Evolutionary conservation across 83 land plant species (phyloP).

Genomic region (Larix sibirica): DNA sequence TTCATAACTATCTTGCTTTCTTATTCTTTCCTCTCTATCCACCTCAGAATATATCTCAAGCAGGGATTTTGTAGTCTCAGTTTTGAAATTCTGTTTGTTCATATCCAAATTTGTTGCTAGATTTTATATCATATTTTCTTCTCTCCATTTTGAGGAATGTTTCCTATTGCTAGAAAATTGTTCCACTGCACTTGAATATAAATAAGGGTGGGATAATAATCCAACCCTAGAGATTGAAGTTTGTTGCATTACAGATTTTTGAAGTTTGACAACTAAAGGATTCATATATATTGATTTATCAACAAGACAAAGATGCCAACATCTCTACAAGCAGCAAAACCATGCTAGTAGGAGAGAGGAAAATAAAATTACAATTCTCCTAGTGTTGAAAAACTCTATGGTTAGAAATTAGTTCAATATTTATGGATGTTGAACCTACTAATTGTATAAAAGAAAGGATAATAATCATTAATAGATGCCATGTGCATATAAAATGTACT

Average conservation of each 20-base stretch:
- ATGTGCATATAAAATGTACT: no score
- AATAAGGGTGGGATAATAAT: neutral
- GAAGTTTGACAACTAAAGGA: neutral
- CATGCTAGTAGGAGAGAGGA: neutral
- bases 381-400: no score
- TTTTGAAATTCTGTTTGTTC: slow-evolving; percentile 9
- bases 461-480: no score
- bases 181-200: neutral
- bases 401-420: no score
- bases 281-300: neutral
- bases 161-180: slow-evolving; percentile 17
- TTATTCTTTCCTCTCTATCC: slow-evolving; percentile 26
- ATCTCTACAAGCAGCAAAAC: neutral
- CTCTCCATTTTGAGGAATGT: slow-evolving; percentile 21
- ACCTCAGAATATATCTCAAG: slow-evolving; percentile 21
- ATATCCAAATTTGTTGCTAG: slow-evolving; percentile 1
- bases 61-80: slow-evolving; percentile 13
- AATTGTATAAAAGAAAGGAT: no score
- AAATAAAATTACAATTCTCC: neutral
- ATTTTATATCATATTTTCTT: slow-evolving; percentile 10
- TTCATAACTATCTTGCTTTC: slow-evolving; percentile 16
- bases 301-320: neutral
- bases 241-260: neutral
- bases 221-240: neutral
- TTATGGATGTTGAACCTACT: no score